A percentile compares a stretch with the other conserved stretches of the same genome.
Conservation (phyloP, 768 basidiomycete genomes). For the Pilatotrama ljubarskyi region DNA sequence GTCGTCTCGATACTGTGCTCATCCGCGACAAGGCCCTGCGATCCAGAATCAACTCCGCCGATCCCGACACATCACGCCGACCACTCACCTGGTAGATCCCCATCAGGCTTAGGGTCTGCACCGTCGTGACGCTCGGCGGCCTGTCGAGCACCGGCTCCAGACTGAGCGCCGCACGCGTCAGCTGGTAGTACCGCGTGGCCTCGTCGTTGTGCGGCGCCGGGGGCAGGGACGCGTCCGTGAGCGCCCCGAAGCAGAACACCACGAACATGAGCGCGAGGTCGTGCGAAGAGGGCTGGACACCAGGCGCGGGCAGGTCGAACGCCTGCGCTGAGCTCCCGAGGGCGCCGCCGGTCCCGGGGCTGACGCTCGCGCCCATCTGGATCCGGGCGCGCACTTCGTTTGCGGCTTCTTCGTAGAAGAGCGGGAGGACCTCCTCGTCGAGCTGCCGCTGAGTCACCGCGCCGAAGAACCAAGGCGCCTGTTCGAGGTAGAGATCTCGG, state of each 20-base stretch:
- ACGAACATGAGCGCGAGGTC: conserved; percentile 36
- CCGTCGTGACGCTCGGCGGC: conserved; percentile 55
- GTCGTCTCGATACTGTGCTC: conserved; percentile 56
- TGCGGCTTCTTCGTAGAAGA: conserved; percentile 60
- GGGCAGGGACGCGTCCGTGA: conserved; percentile 32
- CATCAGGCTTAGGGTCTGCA: conserved; percentile 9
- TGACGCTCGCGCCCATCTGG: not conserved
- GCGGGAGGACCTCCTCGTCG: conserved; percentile 61
- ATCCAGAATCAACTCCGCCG: not conserved
- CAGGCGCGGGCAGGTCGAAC: conserved; percentile 9
- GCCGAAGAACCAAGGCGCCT: conserved; percentile 80
- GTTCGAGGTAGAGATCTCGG: conserved; percentile 70
- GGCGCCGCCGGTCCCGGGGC: conserved; percentile 11
- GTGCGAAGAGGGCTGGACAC: conserved; percentile 27
- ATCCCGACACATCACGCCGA: not conserved
- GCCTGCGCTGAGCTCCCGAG: conserved; percentile 45
- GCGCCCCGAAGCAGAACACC: conserved; percentile 34
- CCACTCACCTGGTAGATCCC: conserved; percentile 12
- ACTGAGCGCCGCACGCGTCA: conserved; percentile 64
- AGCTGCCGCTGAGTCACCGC: conserved; percentile 66
- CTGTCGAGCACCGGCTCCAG: conserved; percentile 69
- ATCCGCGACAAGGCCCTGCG: conserved; percentile 59
- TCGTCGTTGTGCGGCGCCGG: conserved; percentile 43
- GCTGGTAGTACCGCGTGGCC: conserved; percentile 47
- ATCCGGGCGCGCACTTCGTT: conserved; percentile 41